Conservation (phyloP, 2,329 filamentous ascomycete genomes). For the Pleurostoma richardsiae region DNA sequence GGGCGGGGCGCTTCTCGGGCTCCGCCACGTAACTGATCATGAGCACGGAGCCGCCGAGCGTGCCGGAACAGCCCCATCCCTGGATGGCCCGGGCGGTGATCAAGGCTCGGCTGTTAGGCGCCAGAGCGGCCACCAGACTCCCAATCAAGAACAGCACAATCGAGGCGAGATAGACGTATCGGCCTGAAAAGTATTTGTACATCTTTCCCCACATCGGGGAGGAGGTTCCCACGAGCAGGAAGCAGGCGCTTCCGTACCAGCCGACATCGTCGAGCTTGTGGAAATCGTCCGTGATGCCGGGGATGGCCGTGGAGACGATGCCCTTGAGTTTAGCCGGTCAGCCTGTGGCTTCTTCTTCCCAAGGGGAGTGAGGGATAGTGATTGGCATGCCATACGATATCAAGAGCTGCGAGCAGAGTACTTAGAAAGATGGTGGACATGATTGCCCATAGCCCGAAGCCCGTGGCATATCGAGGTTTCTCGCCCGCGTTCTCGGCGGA, state of each 20-base stretch:
- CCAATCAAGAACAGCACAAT: constrained; percentile 4
- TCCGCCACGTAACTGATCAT: constrained; percentile 3
- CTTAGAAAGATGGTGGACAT: neutral
- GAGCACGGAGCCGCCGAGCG: constrained; percentile 5
- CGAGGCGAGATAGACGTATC: neutral
- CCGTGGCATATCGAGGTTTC: neutral
- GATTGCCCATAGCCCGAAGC: neutral
- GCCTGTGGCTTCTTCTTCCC: too few relatives aligned
- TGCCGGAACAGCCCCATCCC: constrained; percentile 2
- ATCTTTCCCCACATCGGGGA: constrained; percentile 2
- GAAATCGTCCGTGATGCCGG: constrained; percentile 29
- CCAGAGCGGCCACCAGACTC: constrained; percentile 2
- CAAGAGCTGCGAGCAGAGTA: neutral
- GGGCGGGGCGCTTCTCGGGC: constrained; percentile 3
- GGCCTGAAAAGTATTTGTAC: constrained; percentile 2
- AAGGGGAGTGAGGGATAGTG: neutral
- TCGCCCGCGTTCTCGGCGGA: neutral
- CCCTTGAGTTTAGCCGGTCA: neutral
- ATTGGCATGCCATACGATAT: neutral
- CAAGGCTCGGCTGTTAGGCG: constrained; percentile 5
- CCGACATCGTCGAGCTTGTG: constrained; percentile 17
- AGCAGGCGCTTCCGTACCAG: constrained; percentile 19
- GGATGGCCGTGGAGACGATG: constrained; percentile 33
- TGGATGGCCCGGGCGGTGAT: constrained; percentile 7
- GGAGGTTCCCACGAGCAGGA: constrained; percentile 20